phyloP scores from a whole-genome alignment of 805 yeast genomes.

The Ogataea corticis region DNA sequence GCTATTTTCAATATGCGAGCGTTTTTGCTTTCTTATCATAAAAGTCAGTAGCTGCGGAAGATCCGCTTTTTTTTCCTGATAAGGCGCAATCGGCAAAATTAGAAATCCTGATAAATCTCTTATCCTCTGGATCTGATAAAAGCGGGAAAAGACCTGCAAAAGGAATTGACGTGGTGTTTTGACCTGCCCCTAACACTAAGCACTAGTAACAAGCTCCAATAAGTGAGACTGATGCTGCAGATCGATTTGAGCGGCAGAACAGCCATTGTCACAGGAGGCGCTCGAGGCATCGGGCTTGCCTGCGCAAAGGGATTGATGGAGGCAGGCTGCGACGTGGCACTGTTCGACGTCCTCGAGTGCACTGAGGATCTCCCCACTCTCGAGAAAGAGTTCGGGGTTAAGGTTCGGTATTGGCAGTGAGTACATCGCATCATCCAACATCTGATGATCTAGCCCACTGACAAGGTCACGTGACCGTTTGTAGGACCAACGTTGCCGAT shows the following conservation, averaged over 20 bases:
- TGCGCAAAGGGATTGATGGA: slow-evolving; percentile 20
- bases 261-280: slow-evolving; percentile 21
- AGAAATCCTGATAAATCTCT: not conserved
- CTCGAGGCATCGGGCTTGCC: slow-evolving; percentile 21
- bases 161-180: too few species aligned
- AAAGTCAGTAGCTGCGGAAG: not conserved
- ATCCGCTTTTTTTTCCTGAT: not conserved
- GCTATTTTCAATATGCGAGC: too few species aligned
- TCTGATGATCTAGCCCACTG: not conserved
- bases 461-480: not conserved
- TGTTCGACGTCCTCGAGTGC: slow-evolving; percentile 13
- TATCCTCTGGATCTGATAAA: not conserved
- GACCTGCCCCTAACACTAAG: too few species aligned
- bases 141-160: too few species aligned
- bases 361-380: slow-evolving; percentile 9
- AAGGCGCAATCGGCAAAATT: slow-evolving; percentile 1
- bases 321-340: slow-evolving; percentile 20
- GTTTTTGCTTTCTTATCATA: not conserved
- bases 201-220: too few species aligned
- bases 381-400: slow-evolving; percentile 11
- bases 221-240: slow-evolving; percentile 1
- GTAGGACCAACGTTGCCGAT: slow-evolving; percentile 15
- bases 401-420: slow-evolving; percentile 10
- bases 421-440: not conserved
- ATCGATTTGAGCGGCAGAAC: slow-evolving; percentile 21